Base-by-base conservation (phyloP, 2,329 filamentous ascomycete species). In the Fusarium avenaceum region DNA sequence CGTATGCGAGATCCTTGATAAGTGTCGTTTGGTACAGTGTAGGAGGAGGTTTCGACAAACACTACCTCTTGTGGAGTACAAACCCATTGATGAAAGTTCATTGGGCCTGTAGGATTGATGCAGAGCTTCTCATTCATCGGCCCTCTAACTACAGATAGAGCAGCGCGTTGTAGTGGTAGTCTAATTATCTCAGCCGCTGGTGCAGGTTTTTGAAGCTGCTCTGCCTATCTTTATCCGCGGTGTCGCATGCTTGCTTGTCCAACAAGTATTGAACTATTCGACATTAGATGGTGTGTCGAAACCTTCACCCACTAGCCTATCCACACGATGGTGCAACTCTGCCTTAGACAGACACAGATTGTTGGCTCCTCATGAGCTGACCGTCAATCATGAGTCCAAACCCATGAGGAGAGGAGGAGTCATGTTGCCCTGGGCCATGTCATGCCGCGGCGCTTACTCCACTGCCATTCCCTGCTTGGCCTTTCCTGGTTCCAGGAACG, bases 381-480 rank as follows among this genome's bases (percentile, higher is more conserved):
- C 42, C 38, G 19, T 63, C 57, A 63, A 64, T 52, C 63, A 58
- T 67, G 51, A 67, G 53, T 44, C 39, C 20, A 47, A 68, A 67
- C 42, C 52, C 65, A 68, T 68, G 51, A 54, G 58, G 24, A 24
- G 24, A 54, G 58, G 24, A 24, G 24, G 60, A 68, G 65, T 50
- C 54, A 65, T 68, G 35, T n/a, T 38, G 35, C 35, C 17, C 35
- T 38, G 51, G 53, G 63, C 56, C 43, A 57, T 69, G 47, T 49
- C 50, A 68, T 69, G 46, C 50, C 57, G 35, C 43, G 56, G 60
- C 63, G 62, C 60, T 58, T 59, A 62, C 60, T 55, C 72, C 72
- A 73, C 67, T 55, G 30, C 28, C 51, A 66, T 65, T 72, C 63
- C 69, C 70, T 71, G 72, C 72, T 73, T 72, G 56, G 19, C 64